Percentiles rank a stretch among this genome's conserved stretches.
Conservation (phyloP, 306 rosid species). For the Styphnolobium japonicum region DNA sequence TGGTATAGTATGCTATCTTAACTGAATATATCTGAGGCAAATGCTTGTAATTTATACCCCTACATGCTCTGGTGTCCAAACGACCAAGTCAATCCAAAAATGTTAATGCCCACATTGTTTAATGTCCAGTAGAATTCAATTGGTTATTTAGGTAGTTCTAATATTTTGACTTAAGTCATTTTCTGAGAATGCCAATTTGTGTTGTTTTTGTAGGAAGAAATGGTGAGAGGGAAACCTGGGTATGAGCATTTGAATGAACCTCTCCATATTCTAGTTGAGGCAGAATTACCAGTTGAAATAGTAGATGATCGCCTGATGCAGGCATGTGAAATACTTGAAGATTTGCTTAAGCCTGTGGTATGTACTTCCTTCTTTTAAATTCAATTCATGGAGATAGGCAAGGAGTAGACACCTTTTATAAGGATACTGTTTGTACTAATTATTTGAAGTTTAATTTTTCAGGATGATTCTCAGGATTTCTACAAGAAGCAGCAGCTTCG, state of each 20-base stretch:
- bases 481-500: conserved; percentile 78
- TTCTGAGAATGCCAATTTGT: conserved; percentile 34
- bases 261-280: conserved; percentile 91
- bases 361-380: not conserved
- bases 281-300: conserved; percentile 86
- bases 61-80: not conserved
- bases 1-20: not conserved
- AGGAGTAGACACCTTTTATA: not conserved
- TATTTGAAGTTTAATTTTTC: not conserved
- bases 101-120: not conserved
- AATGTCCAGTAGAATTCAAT: conserved; percentile 11
- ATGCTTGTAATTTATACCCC: conserved; percentile 1
- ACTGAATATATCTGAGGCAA: not conserved
- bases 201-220: conserved; percentile 62
- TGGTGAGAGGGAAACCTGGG: conserved; percentile 94
- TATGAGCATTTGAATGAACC: conserved; percentile 92
- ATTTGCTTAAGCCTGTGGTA: conserved; percentile 64
- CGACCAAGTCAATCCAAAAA: not conserved
- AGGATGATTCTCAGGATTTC: conserved; percentile 79
- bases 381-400: not conserved
- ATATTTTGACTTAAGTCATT: too few relatives aligned
- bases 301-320: conserved; percentile 80
- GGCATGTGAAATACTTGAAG: conserved; percentile 75
- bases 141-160: conserved; percentile 8
- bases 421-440: not conserved